These are phyloP conservation scores for Lecanosticta acicola DNA, from an alignment of 2,329 filamentous ascomycete genomes.

Conservation along the genomic window DNA sequence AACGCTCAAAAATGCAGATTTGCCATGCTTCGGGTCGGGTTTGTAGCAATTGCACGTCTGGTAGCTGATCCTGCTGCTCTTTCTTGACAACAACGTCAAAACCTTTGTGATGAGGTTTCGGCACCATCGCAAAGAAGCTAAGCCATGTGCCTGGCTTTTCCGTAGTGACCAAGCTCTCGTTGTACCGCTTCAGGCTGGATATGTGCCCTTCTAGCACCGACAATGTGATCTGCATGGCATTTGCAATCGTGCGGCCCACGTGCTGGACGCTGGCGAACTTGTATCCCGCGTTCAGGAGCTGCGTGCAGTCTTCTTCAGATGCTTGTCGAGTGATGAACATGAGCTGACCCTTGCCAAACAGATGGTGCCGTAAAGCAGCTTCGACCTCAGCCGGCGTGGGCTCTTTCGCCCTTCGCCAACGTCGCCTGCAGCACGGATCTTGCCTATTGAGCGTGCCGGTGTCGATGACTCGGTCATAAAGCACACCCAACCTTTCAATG, in stretches of 20 bases:
- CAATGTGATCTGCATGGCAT: slow-evolving; percentile 67
- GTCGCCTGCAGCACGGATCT: slow-evolving; percentile 14
- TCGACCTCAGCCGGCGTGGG: slow-evolving; percentile 36
- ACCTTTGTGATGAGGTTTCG: slow-evolving; percentile 30
- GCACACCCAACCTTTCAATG: slow-evolving; percentile 31
- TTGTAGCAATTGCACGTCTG: slow-evolving; percentile 39
- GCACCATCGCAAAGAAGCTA: slow-evolving; percentile 34
- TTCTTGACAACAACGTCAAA: slow-evolving; percentile 43
- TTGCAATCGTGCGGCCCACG: slow-evolving; percentile 62
- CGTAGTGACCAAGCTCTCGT: slow-evolving; percentile 36
- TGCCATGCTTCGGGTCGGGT: slow-evolving; percentile 31
- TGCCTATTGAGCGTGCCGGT: slow-evolving; percentile 28
- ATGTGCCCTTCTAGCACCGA: slow-evolving; percentile 58
- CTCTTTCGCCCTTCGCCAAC: background rate
- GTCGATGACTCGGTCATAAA: slow-evolving; percentile 35
- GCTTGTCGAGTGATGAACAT: slow-evolving; percentile 71
- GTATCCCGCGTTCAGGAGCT: slow-evolving; percentile 66
- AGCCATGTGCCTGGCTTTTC: slow-evolving; percentile 39
- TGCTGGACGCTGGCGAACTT: slow-evolving; percentile 68
- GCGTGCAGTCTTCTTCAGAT: slow-evolving; percentile 54
- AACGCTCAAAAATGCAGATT: slow-evolving; percentile 29
- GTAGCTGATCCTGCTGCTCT: slow-evolving; percentile 38
- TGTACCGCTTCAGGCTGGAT: slow-evolving; percentile 58
- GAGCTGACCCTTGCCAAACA: slow-evolving; percentile 66
- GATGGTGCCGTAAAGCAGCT: slow-evolving; percentile 31